Base-by-base conservation (phyloP, 164 flowering plant genomes). In the Chimonanthus praecox region DNA sequence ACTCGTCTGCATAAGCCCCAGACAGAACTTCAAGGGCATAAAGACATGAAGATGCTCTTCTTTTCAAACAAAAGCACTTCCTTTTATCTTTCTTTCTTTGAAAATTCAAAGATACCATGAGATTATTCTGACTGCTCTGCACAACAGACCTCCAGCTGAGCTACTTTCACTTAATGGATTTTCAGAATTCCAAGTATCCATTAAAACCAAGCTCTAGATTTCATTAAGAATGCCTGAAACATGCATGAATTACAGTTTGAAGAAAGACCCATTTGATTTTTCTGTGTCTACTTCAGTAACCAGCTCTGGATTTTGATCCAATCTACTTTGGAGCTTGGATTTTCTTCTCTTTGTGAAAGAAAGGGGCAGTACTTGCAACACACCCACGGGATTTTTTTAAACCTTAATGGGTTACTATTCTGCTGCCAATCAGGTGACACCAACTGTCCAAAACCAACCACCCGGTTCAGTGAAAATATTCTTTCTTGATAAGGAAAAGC, bases 1-100 rank as follows among this genome's bases (percentile, higher is more conserved):
- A 73, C 77, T 78, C 76, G 81, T 58, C 70, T 79, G 75, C 75
- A 72, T 62, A 80, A 78, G 82, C 77, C 61, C 88, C 85, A 81
- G 85, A 83, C 85, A 80, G 73, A 63, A 70, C 79, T 75, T 80
- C 48, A 64, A 76, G 77, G 73, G 78, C 76, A 74, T 71, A 72
- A 71, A 79, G 77, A 73, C 69, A 66, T 68, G 71, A 72, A 76
- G 74, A 71, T 65, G 69, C 61, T 72, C 75, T 71, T 46, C 73
- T 21, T 20, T 33, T 50, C 61, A 18, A 73, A 67, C 18, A 62
- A 75, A 65, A 68, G 71, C 74, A 74, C 20, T 47, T 65, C 60
- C 71, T 11, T 64, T 51, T 49, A 47, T 71, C 74, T 67, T 64
- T 6, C 61, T 70, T 74, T 49, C 15, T 64, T 63, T 6, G 44